Base-by-base conservation (phyloP, 2,329 filamentous ascomycete genomes). In the Aureobasidium sp. region DNA sequence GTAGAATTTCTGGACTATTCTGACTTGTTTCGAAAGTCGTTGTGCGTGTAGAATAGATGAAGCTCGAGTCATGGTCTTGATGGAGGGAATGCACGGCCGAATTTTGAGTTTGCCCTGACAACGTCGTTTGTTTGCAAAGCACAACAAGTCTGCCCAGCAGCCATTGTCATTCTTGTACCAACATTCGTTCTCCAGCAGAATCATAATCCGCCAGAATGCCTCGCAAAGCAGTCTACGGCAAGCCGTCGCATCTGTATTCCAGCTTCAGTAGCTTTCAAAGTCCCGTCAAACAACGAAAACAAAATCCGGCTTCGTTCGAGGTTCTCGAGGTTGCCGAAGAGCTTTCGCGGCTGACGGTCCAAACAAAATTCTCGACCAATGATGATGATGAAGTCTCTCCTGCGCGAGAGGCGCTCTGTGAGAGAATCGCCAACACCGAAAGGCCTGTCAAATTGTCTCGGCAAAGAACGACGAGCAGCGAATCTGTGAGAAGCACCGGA, bases 211-310 rank as follows among this genome's bases (percentile, higher is more conserved):
- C 29, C 44, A 53, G 27, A 40, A 73, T 74, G 70, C 71, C 70
- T 54, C 68, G 69, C 3, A 72, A 71, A 60, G 66, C 72, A 60
- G 72, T 73, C 5, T 77, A 77, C 62, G 75, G 75, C 29, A 76
- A 75, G 66, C 71, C 71, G n/a, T 67, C 71, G 27, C 66, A 67
- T 63, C 66, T 67, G 12, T 69, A 67, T 63, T 68, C 67, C 48
- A 59, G 68, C 31, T 61, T 66, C 37, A 65, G 62, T 12, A 62
- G 64, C 37, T 67, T 69, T 44, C 67, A 65, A 37, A 70, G 69
- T 60, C 69, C 69, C 11, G 63, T 68, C n/a, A 63, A 60, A 52
- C 48, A 47, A 39, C 48, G 48, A 22, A 60, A 53, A 31, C 22
- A 33, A 14, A 24, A 48, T 3, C 27, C 33, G 6, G 12, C 35